Evolutionary conservation across 2,329 filamentous ascomycete genomes (phyloP).

Genomic region (Lasiodiplodia hormozganensis): DNA sequence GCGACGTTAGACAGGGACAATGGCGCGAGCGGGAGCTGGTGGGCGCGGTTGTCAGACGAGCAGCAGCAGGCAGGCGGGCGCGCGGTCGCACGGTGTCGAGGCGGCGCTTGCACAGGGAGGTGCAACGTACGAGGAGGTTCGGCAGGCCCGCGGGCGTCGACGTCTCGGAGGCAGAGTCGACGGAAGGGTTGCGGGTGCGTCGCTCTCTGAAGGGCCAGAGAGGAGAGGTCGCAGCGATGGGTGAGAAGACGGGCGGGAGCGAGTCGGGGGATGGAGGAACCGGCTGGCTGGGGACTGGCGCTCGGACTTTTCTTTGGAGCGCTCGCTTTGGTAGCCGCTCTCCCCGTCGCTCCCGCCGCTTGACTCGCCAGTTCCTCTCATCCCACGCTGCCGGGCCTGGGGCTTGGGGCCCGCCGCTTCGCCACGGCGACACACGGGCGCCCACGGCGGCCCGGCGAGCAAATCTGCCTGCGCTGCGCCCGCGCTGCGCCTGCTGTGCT

Average conservation of each 20-base stretch:
- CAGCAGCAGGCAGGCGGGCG: conserved; percentile 14
- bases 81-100: conserved; percentile 22
- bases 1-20: conserved; percentile 18
- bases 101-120: conserved; percentile 17
- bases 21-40: conserved; percentile 3
- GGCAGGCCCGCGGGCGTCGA: conserved; percentile 7
- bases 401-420: background rate
- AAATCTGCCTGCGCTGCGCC: background rate
- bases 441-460: background rate
- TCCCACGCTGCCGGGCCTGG: conserved; percentile 10
- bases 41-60: conserved; percentile 13
- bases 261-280: conserved; percentile 18
- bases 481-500: conserved; percentile 20
- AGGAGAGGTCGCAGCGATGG: conserved; percentile 11
- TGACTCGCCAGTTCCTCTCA: conserved; percentile 20
- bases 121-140: conserved; percentile 12
- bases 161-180: background rate
- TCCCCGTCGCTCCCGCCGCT: conserved; percentile 17
- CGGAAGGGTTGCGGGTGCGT: background rate
- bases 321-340: conserved; percentile 7
- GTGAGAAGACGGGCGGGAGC: conserved; percentile 19
- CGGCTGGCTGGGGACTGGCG: conserved; percentile 21
- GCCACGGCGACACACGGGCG: conserved; percentile 17
- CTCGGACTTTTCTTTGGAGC: conserved; percentile 15
- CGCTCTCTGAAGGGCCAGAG: conserved; percentile 1